Percentiles rank a stretch among this genome's conserved stretches.
Evolutionary conservation across 495 filamentous ascomycete species (phyloP).

Genomic region (Penicillium bialowiezense): DNA sequence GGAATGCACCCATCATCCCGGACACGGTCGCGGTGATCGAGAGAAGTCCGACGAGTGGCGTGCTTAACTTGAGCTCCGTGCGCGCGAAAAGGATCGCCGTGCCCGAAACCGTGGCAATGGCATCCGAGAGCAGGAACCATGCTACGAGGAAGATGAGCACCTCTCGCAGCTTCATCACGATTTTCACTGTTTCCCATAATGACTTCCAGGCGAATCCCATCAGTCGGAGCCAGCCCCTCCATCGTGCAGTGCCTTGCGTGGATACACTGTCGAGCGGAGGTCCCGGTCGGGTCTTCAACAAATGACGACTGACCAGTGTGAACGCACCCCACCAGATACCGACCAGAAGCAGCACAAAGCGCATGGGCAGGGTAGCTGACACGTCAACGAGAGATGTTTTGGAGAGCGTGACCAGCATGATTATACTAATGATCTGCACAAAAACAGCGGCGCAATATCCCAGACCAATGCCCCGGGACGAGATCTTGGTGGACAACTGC

Average conservation of each 20-base stretch:
- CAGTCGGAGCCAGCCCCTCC: slow-evolving; percentile 47
- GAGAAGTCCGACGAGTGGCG: slow-evolving; percentile 72
- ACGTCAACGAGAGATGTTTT: slow-evolving; percentile 51
- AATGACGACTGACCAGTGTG: slow-evolving; percentile 76
- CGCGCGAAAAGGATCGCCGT: slow-evolving; percentile 93
- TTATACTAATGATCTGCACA: slow-evolving; percentile 70
- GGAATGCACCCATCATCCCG: slow-evolving; percentile 79
- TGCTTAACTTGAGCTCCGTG: slow-evolving; percentile 77
- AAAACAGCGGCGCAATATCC: slow-evolving; percentile 76
- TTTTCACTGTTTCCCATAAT: slow-evolving; percentile 69
- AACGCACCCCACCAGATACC: slow-evolving; percentile 89
- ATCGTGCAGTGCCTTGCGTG: slow-evolving; percentile 13
- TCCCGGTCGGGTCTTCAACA: slow-evolving; percentile 78
- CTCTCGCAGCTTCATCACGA: slow-evolving; percentile 72
- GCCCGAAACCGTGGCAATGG: slow-evolving; percentile 83
- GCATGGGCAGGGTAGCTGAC: slow-evolving; percentile 49
- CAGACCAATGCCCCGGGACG: slow-evolving; percentile 74
- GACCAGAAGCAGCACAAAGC: slow-evolving; percentile 74
- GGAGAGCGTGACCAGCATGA: slow-evolving; percentile 62
- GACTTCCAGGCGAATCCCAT: slow-evolving; percentile 77
- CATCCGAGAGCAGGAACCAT: slow-evolving; percentile 88
- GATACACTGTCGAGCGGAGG: slow-evolving; percentile 55
- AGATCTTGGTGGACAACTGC: slow-evolving; percentile 73
- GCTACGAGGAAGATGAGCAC: slow-evolving; percentile 78
- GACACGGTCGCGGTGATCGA: slow-evolving; percentile 77